Evolutionary conservation across 2,329 filamentous ascomycete species (phyloP), one percentile per base, ranked within the genome.

Genomic region (Aureobasidium mangrovei): DNA sequence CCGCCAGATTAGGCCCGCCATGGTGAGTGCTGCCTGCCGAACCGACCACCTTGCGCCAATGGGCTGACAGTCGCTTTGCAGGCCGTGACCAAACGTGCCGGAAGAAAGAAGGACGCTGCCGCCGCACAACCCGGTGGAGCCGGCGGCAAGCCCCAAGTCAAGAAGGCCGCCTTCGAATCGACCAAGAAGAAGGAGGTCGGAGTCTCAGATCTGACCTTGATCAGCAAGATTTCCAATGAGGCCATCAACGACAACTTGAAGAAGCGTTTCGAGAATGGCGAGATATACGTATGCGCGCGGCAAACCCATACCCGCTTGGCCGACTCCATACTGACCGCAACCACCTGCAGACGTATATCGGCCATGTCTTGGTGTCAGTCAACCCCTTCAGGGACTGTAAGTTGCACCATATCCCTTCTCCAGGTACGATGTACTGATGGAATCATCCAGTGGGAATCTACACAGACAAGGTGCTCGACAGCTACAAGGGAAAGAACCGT

Each of bases 101-200:
- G 77, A 63, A 76, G 78, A 65, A 79, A 78, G 66, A 77, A 78
- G 62, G 71, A 70, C 28, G 70, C 68, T 47, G 68, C 67, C 60
- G 64, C 68, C 47, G 68, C 71, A 67, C 62, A 63, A 40, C 57
- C 64, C 42, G 55, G 57, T 66, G 72, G 61, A 64, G 71, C 60
- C 38, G 71, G 70, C 42, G 75, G 76, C 57, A 75, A 77, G 63
- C 74, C 83, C 59, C 88, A 88, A 72, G 88, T 95, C 63, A 91
- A 91, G 74, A 97, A 97, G 76, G 93, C 93, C 60, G 88, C 88
- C 58, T 98, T 94, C 73, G 93, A 98, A 70, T 88, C 84, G 58
- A 88, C 85, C 61, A 97, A 97, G 80, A 98, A 97, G 84, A 97
- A 95, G 81, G 91, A 98, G 73, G 93, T 98, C 63, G 93, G 93